These are phyloP conservation scores for Silene coronaria DNA, from an alignment of 179 eudicot species.

Conservation along the genomic window DNA sequence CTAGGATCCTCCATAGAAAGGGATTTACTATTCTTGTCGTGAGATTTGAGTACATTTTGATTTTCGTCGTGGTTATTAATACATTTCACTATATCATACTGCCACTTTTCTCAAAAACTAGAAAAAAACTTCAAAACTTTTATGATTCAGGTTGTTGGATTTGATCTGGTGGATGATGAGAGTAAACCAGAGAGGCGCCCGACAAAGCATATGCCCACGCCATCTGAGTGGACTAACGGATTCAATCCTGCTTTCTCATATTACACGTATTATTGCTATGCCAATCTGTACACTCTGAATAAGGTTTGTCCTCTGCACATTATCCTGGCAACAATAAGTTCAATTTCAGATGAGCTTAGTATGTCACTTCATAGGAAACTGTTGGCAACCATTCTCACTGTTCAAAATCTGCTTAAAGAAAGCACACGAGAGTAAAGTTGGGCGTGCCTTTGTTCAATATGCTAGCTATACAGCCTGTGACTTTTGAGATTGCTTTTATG, in stretches of 20 bases:
- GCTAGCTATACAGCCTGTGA: neutral
- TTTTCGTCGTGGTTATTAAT: no score
- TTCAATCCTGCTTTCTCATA: slow-evolving; percentile 76
- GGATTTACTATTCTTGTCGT: neutral
- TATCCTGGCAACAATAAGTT: neutral
- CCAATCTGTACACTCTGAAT: slow-evolving; percentile 70
- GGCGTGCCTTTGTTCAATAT: neutral
- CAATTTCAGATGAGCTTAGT: neutral
- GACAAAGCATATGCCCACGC: slow-evolving; percentile 80
- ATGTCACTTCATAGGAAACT: neutral
- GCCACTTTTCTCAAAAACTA: neutral
- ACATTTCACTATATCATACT: neutral
- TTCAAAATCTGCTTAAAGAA: no score
- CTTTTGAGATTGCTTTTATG: neutral
- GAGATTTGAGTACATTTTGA: neutral
- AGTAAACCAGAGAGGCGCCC: slow-evolving; percentile 85
- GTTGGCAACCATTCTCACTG: neutral
- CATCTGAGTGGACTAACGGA: slow-evolving; percentile 76
- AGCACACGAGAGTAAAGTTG: neutral
- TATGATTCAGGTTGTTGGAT: slow-evolving; percentile 61
- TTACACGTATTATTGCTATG: slow-evolving; percentile 71
- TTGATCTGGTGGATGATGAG: slow-evolving; percentile 78
- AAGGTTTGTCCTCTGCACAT: slow-evolving; percentile 42
- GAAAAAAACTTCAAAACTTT: neutral
- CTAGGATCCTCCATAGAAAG: neutral